A percentile compares a stretch with the other conserved stretches of the same genome.
Conservation (phyloP, 78 protist species). For the Dictyostelium firmibasis region DNA sequence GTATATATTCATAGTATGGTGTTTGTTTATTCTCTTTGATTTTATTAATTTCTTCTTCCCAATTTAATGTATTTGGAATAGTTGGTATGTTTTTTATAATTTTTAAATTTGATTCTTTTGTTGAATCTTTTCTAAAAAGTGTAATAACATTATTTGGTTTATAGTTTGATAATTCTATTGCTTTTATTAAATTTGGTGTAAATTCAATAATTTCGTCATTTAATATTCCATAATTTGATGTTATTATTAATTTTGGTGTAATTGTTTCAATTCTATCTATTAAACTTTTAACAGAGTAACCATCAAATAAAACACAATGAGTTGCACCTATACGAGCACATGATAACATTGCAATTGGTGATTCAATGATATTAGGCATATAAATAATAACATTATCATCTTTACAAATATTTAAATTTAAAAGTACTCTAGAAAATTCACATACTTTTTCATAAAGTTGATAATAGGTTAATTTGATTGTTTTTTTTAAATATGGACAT, state of each 20-base stretch:
- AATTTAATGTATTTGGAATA: background rate
- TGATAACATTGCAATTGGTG: slow-evolving; percentile 91
- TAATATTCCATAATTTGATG: slow-evolving; percentile 62
- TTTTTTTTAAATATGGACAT: slow-evolving; percentile 1
- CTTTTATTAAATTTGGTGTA: background rate
- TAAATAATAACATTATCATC: slow-evolving; percentile 93
- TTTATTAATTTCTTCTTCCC: background rate
- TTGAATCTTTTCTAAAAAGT: background rate
- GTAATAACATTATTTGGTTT: slow-evolving; percentile 4
- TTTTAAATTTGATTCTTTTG: background rate
- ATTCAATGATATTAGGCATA: slow-evolving; percentile 90
- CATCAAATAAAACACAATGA: background rate
- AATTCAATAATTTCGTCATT: background rate
- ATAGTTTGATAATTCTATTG: slow-evolving; percentile 18
- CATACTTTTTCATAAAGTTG: slow-evolving; percentile 66
- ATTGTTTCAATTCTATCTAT: slow-evolving; percentile 78
- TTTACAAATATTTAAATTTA: slow-evolving; percentile 77
- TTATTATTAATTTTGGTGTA: slow-evolving; percentile 71
- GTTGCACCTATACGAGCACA: slow-evolving; percentile 96
- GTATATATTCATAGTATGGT: background rate
- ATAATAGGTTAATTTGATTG: background rate
- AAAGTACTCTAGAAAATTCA: slow-evolving; percentile 85
- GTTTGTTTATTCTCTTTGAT: background rate
- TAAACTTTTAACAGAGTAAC: slow-evolving; percentile 1
- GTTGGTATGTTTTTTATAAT: background rate